Base-by-base conservation (phyloP, 495 filamentous ascomycete species). In the Penicillium desertorum region DNA sequence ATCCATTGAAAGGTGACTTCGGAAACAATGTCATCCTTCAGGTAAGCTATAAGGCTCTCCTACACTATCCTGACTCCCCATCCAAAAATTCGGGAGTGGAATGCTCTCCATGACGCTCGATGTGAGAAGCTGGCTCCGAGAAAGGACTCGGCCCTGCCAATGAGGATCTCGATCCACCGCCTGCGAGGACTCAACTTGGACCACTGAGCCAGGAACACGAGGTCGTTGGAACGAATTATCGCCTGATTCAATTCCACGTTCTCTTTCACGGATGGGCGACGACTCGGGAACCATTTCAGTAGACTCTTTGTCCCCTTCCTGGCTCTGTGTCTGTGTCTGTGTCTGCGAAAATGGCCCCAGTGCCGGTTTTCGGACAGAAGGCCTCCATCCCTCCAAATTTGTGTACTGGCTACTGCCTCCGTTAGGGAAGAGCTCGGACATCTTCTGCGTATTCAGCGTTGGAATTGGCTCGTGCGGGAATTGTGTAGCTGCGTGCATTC, bases 81-180 rank as follows among this genome's bases (percentile, higher is more conserved):
- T 64, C 66, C 71, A 72, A 22, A 76, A 74, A 4, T 64, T 61
- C 1, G 76, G 76, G 14, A 76, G 32, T 2, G 76, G 74, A 20
- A 79, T 60, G 56, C 76, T 79, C 45, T 79, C 76, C 76, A 79
- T 78, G 5, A 79, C 67, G 50, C 75, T 78, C 8, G 75, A 76
- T 2, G 75, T 74, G 14, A 79, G 62, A 46, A 77, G 62, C 39
- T 78, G 72, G 56, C 69, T 75, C n/a, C 66, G 60, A 17, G 70
- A 66, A 12, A 78, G 39, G 9, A 76, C 48, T 8, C 58, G 59
- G n/a, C 57, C 61, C 6, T 56, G 50, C 14, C 58, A 56, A 10
- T 54, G 59, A 6, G 60, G 50, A n/a, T 64, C 51, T 45, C 67
- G 66, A 30, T 76, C 75, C 7, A 67, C 69, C 7, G 71, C 67